Evolutionary conservation across 257 asterid species (phyloP).

Genomic region (Solanum paucissectum): DNA sequence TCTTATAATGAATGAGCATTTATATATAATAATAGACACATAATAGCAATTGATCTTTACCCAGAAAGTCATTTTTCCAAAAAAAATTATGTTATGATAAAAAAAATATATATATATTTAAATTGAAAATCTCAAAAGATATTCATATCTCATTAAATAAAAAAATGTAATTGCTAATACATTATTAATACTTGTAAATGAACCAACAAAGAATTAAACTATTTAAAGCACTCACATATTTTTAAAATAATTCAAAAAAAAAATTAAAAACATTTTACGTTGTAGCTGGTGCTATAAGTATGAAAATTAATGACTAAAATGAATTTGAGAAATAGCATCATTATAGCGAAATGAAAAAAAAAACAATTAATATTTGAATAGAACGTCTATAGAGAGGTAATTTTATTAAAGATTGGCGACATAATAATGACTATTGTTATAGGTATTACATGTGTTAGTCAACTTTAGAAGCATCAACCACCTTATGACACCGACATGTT

Average conservation of each 20-base stretch:
- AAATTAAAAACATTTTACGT: background rate
- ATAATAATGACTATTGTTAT: too few relatives aligned
- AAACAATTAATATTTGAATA: too few relatives aligned
- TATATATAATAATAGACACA: background rate
- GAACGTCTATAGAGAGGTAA: background rate
- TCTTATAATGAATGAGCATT: too few relatives aligned
- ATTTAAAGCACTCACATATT: background rate
- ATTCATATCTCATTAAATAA: background rate
- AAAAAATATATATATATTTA: too few relatives aligned
- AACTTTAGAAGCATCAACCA: too few relatives aligned
- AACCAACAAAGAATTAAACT: background rate
- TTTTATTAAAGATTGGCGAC: background rate
- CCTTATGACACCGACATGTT: too few relatives aligned
- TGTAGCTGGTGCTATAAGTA: background rate
- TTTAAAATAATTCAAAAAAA: too few relatives aligned
- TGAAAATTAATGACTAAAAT: too few relatives aligned
- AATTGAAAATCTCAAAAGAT: background rate
- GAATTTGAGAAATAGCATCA: background rate
- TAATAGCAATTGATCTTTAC: background rate
- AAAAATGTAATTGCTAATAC: background rate
- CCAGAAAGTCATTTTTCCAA: background rate
- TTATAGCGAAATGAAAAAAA: background rate
- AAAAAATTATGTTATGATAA: too few relatives aligned
- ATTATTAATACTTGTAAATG: background rate
- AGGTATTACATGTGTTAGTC: too few relatives aligned